phyloP scores from a whole-genome alignment of 1,284 basidiomycete species.

The Exsudoporus floridanus region DNA sequence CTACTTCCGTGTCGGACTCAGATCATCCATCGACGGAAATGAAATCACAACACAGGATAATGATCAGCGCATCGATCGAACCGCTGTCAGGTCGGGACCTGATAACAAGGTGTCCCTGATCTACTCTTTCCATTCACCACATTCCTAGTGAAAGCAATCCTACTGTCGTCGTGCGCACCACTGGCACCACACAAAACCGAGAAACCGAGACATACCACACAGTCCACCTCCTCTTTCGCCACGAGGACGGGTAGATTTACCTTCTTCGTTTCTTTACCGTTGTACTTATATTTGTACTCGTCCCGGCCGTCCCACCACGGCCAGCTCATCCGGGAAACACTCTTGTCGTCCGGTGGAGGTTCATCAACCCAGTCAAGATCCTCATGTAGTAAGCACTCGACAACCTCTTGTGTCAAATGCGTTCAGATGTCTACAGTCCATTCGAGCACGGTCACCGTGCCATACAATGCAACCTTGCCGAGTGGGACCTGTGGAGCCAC shows the following conservation, averaged over 20 bases:
- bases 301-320: conserved; percentile 31
- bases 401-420: conserved; percentile 76
- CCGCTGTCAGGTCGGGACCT: too few species aligned
- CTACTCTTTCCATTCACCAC: conserved; percentile 38
- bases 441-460: conserved; percentile 79
- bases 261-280: conserved; percentile 21
- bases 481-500: conserved; percentile 61
- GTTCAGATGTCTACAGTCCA: conserved; percentile 82
- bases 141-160: conserved; percentile 73
- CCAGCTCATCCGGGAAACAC: conserved; percentile 9
- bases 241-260: conserved; percentile 40
- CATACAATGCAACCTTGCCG: conserved; percentile 84
- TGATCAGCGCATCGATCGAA: too few species aligned
- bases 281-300: conserved; percentile 17
- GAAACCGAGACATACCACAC: conserved; percentile 26
- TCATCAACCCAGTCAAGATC: conserved; percentile 59
- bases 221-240: conserved; percentile 45
- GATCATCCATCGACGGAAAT: too few species aligned
- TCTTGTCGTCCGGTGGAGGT: conserved; percentile 9
- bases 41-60: too few species aligned
- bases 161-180: conserved; percentile 25
- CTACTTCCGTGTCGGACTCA: too few species aligned
- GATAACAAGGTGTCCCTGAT: not conserved
- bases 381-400: conserved; percentile 69
- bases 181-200: not conserved